Evolutionary conservation across 441 rosid genomes (phyloP).

Genomic region (Macaranga tanarius): DNA sequence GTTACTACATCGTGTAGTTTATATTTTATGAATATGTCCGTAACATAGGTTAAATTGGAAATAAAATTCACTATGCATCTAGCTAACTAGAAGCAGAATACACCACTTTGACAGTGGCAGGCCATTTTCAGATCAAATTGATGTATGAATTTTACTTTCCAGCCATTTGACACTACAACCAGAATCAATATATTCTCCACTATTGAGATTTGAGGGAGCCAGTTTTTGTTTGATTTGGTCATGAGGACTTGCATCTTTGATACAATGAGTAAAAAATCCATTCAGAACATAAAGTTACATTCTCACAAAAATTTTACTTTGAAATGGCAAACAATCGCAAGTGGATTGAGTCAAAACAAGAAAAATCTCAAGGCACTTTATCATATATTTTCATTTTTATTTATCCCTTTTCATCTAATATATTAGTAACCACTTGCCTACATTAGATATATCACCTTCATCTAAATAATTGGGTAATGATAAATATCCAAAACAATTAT

Average conservation of each 20-base stretch:
- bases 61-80: neutral
- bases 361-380: neutral
- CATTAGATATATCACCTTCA: too few species aligned
- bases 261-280: neutral
- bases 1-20: too few species aligned
- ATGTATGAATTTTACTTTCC: conserved; percentile 15
- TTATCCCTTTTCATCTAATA: too few species aligned
- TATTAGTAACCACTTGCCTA: too few species aligned
- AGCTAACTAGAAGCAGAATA: neutral
- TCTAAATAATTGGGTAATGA: too few species aligned
- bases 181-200: conserved; percentile 34
- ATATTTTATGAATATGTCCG: too few species aligned
- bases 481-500: too few species aligned
- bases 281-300: neutral
- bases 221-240: neutral
- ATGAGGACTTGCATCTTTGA: neutral
- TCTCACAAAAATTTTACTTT: neutral
- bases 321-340: conserved; percentile 20
- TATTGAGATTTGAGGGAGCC: conserved; percentile 3
- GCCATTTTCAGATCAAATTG: conserved; percentile 20
- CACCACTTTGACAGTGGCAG: conserved; percentile 19
- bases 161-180: conserved; percentile 30
- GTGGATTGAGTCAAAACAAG: conserved; percentile 12
- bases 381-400: too few species aligned
- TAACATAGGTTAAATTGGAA: too few species aligned